Percentiles rank a stretch among this genome's conserved stretches.
phyloP scores from a whole-genome alignment of 2,329 filamentous ascomycete species.

The Fusarium chlamydosporum region DNA sequence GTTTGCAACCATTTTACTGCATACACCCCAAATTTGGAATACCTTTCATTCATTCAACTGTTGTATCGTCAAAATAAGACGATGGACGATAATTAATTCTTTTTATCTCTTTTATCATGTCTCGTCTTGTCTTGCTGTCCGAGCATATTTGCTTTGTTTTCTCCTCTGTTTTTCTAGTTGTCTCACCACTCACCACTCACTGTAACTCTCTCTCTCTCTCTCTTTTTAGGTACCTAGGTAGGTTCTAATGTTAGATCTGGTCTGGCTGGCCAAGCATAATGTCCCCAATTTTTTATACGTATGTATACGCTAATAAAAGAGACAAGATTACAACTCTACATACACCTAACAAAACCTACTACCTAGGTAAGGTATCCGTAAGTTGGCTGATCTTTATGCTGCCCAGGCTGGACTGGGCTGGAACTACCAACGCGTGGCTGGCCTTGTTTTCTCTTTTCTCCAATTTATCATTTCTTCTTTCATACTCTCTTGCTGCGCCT shows the following conservation, averaged over 20 bases:
- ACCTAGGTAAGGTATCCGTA: too few relatives aligned
- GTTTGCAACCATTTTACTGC: too few relatives aligned
- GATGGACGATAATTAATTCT: too few relatives aligned
- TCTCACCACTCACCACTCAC: too few relatives aligned
- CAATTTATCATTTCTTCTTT: neutral
- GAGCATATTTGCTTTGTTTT: slow-evolving; percentile 2
- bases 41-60: too few relatives aligned
- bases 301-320: slow-evolving; percentile 4
- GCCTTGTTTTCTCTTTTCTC: slow-evolving; percentile 43
- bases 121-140: neutral
- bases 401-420: neutral
- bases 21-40: too few relatives aligned
- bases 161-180: neutral
- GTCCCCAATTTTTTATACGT: neutral
- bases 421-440: neutral
- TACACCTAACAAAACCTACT: neutral
- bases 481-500: slow-evolving; percentile 8
- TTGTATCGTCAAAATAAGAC: too few relatives aligned
- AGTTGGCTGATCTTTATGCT: too few relatives aligned
- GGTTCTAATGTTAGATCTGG: neutral
- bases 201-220: too few relatives aligned
- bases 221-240: too few relatives aligned
- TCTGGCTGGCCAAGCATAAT: too few relatives aligned
- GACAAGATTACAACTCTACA: slow-evolving; percentile 1
- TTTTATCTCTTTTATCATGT: neutral